These are phyloP conservation scores for Lactuca sativa DNA, from an alignment of 129 eudicot species.

Conservation along the genomic window DNA sequence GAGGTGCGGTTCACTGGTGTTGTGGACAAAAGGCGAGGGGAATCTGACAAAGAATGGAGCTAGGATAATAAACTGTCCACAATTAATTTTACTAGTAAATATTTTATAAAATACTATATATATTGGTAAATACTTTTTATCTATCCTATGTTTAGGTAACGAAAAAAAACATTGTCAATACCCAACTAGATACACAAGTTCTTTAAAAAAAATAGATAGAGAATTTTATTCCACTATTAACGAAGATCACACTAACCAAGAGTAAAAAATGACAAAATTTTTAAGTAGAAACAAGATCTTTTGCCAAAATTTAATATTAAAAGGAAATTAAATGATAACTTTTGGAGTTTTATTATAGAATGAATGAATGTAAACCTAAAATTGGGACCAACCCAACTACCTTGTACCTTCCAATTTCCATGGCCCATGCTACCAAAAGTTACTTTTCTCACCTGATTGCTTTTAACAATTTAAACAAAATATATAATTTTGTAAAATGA, in stretches of 20 bases:
- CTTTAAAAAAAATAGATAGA: no score
- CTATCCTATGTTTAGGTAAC: no score
- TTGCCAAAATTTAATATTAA: neutral
- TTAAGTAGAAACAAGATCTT: neutral
- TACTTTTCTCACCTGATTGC: constrained; percentile 5
- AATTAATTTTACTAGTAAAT: no score
- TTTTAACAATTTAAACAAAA: neutral
- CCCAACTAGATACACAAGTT: neutral
- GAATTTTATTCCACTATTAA: neutral
- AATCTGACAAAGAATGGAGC: no score
- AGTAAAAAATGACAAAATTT: neutral
- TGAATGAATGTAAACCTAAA: neutral
- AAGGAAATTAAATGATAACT: neutral
- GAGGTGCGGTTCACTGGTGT: no score
- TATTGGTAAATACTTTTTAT: no score
- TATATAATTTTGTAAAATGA: no score
- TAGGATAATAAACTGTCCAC: no score
- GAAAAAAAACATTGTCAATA: neutral
- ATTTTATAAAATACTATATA: no score
- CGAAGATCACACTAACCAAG: neutral
- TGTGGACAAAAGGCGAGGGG: no score
- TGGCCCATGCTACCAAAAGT: neutral
- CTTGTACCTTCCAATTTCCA: constrained; percentile 9
- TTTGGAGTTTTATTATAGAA: no score
- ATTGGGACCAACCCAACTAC: constrained; percentile 13